Percentiles rank a stretch among this genome's conserved stretches.
phyloP scores from a whole-genome alignment of 495 filamentous ascomycete species.

The Lasiosphaeria hispida region DNA sequence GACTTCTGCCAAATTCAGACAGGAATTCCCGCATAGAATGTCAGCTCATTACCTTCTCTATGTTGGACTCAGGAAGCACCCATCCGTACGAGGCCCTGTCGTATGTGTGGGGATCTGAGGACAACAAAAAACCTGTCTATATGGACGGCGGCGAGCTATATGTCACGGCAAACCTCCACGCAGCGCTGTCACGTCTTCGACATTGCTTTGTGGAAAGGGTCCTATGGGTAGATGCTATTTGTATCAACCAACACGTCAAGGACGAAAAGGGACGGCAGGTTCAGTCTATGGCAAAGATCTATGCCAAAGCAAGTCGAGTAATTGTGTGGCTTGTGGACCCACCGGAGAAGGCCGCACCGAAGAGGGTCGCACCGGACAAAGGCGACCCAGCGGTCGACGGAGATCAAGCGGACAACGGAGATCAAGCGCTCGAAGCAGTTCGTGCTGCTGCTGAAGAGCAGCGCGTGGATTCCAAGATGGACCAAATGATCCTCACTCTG shows the following conservation, averaged over 20 bases:
- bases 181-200: not conserved
- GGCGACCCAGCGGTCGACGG: conserved; percentile 23
- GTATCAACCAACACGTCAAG: conserved; percentile 19
- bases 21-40: conserved; percentile 4
- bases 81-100: conserved; percentile 6
- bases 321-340: no score
- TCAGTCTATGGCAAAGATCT: conserved; percentile 34
- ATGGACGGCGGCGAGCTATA: not conserved
- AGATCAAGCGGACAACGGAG: not conserved
- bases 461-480: no score
- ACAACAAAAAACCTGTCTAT: not conserved
- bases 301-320: conserved; percentile 31
- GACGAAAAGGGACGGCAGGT: conserved; percentile 22
- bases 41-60: not conserved
- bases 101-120: conserved; percentile 7
- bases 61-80: no score
- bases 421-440: not conserved
- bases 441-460: no score
- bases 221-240: conserved; percentile 1
- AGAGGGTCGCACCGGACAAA: conserved; percentile 24
- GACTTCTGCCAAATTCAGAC: conserved; percentile 2
- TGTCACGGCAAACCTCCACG: conserved; percentile 2
- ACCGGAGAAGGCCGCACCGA: no score
- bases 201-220: not conserved
- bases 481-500: not conserved